phyloP scores from a whole-genome alignment of 257 asterid species.

The Solanum sejunctum region DNA sequence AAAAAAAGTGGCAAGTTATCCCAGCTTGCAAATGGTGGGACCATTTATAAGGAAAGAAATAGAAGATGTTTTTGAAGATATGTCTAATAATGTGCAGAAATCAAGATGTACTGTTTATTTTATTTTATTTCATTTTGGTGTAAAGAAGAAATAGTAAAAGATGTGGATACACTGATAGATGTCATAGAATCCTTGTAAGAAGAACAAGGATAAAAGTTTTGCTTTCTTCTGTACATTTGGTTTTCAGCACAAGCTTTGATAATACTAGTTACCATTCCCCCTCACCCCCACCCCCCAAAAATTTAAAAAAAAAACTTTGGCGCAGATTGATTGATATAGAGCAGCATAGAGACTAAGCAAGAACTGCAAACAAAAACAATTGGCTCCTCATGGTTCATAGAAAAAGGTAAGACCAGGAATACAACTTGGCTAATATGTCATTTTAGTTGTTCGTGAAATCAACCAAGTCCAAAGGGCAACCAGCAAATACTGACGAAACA shows the following conservation, averaged over 20 bases:
- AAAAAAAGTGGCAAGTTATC: background rate
- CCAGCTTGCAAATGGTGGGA: background rate
- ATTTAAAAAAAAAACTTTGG: background rate
- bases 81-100: background rate
- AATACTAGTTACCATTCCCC: background rate
- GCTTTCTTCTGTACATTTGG: background rate
- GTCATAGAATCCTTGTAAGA: background rate
- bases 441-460: background rate
- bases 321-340: background rate
- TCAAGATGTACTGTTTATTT: background rate
- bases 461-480: background rate
- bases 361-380: background rate
- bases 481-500: background rate
- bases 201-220: background rate
- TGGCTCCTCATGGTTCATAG: background rate
- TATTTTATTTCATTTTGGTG: background rate
- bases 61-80: background rate
- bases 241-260: background rate
- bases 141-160: background rate
- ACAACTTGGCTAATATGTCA: background rate
- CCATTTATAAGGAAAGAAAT: background rate
- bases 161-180: background rate
- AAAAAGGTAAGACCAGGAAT: background rate
- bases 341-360: background rate
- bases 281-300: background rate